phyloP scores from a whole-genome alignment of 1,284 basidiomycete species.

The Marasmius oreades region DNA sequence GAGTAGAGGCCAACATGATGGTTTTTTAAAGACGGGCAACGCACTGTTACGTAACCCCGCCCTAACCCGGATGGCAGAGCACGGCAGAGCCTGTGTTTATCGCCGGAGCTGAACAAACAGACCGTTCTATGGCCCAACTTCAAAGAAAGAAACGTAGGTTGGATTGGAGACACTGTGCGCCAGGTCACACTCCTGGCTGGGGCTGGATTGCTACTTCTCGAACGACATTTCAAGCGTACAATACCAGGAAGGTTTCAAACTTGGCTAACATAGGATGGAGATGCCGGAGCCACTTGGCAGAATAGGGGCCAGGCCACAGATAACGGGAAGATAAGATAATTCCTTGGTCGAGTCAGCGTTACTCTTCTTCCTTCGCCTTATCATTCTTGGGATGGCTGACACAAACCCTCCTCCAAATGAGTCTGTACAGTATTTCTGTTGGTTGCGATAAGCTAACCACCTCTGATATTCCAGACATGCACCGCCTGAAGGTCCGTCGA shows the following conservation, averaged over 20 bases:
- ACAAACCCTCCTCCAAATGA: conserved; percentile 4
- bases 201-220: no score
- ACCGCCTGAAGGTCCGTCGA: conserved; percentile 58
- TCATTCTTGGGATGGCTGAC: background rate
- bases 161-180: no score
- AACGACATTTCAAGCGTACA: background rate
- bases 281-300: no score
- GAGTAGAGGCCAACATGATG: conserved; percentile 19
- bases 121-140: no score
- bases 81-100: no score
- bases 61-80: no score
- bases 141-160: no score
- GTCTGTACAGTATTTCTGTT: conserved; percentile 10
- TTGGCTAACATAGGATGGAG: no score
- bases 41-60: no score
- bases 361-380: background rate
- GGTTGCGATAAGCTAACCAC: background rate
- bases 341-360: background rate
- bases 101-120: no score
- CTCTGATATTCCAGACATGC: background rate
- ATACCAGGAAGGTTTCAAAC: background rate
- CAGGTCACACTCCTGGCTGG: no score
- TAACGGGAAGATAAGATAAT: background rate
- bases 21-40: background rate
- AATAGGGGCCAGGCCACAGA: no score